These are phyloP conservation scores for Pythium rishiriense DNA, from an alignment of 352 stramenopile genomes.

Conservation along the genomic window DNA sequence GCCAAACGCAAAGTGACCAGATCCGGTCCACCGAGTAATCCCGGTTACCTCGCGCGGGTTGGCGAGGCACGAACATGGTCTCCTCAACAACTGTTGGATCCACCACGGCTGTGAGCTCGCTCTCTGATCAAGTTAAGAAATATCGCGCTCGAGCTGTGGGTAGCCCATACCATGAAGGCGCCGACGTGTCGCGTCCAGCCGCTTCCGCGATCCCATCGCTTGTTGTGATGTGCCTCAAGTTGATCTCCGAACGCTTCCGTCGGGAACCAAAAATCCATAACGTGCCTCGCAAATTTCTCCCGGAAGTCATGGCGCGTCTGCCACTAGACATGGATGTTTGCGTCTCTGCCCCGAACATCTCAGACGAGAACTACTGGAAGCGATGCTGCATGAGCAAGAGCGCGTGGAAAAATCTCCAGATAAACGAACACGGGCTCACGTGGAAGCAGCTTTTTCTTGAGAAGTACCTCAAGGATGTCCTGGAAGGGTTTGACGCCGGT, in stretches of 20 bases:
- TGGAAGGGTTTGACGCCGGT: constrained; percentile 76
- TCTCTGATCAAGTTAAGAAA: constrained; percentile 83
- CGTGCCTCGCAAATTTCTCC: constrained; percentile 80
- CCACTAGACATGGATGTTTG: constrained; percentile 82
- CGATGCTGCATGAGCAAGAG: constrained; percentile 77
- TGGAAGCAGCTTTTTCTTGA: constrained; percentile 95
- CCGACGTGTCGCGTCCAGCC: constrained; percentile 14
- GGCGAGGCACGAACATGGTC: constrained; percentile 37
- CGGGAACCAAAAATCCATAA: constrained; percentile 66
- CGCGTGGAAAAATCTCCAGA: constrained; percentile 91
- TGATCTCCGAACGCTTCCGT: constrained; percentile 75
- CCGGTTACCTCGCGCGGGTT: not conserved
- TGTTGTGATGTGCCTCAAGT: constrained; percentile 74
- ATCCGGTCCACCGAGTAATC: not conserved
- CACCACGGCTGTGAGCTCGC: constrained; percentile 63
- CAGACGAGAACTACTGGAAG: constrained; percentile 95
- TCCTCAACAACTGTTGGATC: constrained; percentile 61
- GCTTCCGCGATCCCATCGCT: constrained; percentile 48
- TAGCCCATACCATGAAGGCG: constrained; percentile 33
- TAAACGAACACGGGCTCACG: constrained; percentile 88
- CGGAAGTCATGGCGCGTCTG: constrained; percentile 78
- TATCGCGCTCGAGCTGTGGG: constrained; percentile 67
- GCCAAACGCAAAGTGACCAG: too few species aligned
- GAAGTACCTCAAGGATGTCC: constrained; percentile 66
- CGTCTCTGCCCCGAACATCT: constrained; percentile 81